Evolutionary conservation across 495 filamentous ascomycete species (phyloP).

Genomic region (Patellaria atrata): DNA sequence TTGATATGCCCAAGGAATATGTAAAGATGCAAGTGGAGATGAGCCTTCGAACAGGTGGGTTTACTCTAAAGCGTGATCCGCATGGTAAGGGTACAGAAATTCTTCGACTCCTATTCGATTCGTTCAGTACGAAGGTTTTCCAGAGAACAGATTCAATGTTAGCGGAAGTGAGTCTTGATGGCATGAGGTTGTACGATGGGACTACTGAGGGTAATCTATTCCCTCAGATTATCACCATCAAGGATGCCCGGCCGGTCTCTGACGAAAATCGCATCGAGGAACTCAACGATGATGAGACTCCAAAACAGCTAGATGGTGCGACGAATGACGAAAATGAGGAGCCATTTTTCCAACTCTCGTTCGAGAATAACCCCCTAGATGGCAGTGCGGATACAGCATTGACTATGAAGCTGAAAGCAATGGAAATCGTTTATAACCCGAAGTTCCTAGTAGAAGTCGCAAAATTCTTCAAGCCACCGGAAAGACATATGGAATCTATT

Average conservation of each 20-base stretch:
- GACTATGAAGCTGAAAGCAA: slow-evolving; percentile 80
- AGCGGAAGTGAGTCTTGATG: slow-evolving; percentile 75
- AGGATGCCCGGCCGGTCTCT: slow-evolving; percentile 52
- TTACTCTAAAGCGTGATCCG: slow-evolving; percentile 78
- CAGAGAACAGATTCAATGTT: slow-evolving; percentile 83
- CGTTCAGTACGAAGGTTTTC: slow-evolving; percentile 75
- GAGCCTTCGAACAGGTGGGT: slow-evolving; percentile 79
- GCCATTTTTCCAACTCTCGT: slow-evolving; percentile 73
- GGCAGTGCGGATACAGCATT: slow-evolving; percentile 80
- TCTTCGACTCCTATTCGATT: slow-evolving; percentile 81
- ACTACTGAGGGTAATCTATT: slow-evolving; percentile 81
- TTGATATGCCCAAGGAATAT: slow-evolving; percentile 79
- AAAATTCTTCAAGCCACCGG: slow-evolving; percentile 89
- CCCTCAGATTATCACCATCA: slow-evolving; percentile 87
- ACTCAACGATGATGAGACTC: slow-evolving; percentile 33
- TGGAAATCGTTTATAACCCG: slow-evolving; percentile 95
- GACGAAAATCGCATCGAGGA: slow-evolving; percentile 44
- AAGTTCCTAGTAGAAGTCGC: slow-evolving; percentile 77
- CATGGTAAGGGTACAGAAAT: slow-evolving; percentile 67
- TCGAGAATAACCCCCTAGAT: slow-evolving; percentile 91
- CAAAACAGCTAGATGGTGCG: slow-evolving; percentile 26
- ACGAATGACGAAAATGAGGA: slow-evolving; percentile 41
- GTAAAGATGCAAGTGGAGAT: slow-evolving; percentile 86
- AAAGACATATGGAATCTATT: slow-evolving; percentile 97
- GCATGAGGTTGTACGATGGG: slow-evolving; percentile 86